Evolutionary conservation across 1,139 yeast species (phyloP).

Genomic region (Debaryomyces subglobosus): DNA sequence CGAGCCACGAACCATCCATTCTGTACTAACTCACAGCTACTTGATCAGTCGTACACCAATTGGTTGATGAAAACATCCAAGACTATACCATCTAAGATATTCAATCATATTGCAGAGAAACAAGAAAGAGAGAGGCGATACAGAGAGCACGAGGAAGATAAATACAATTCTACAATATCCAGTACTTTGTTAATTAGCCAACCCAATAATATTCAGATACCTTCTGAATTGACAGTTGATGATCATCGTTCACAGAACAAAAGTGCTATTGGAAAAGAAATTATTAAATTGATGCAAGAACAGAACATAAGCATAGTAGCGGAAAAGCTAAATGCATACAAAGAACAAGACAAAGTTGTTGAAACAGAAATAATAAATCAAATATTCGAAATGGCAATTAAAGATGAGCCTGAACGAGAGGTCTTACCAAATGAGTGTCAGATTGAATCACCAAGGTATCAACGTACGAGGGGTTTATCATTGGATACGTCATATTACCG

Average conservation of each 20-base stretch:
- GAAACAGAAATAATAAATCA: slow-evolving; percentile 10
- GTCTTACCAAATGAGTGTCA: slow-evolving; percentile 9
- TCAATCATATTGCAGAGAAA: slow-evolving; percentile 10
- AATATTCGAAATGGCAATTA: slow-evolving; percentile 9
- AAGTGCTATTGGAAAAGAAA: slow-evolving; percentile 1
- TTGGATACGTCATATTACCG: slow-evolving; percentile 17
- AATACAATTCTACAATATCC: slow-evolving; percentile 5
- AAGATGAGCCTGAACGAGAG: slow-evolving; percentile 9
- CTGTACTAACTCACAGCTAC: slow-evolving; percentile 28
- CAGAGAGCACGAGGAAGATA: slow-evolving; percentile 5
- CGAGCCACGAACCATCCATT: slow-evolving; percentile 27
- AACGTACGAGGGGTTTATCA: slow-evolving; percentile 15
- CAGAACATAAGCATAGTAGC: slow-evolving; percentile 5
- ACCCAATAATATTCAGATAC: background rate
- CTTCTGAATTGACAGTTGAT: slow-evolving; percentile 7
- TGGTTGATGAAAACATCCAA: slow-evolving; percentile 26
- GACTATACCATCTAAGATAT: slow-evolving; percentile 13
- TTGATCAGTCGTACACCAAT: slow-evolving; percentile 28
- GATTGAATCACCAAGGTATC: slow-evolving; percentile 22
- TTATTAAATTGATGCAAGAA: background rate
- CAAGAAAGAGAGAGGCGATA: slow-evolving; percentile 7
- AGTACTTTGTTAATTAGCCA: slow-evolving; percentile 4
- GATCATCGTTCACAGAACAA: slow-evolving; percentile 5
- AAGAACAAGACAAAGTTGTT: slow-evolving; percentile 6
- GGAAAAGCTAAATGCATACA: slow-evolving; percentile 2